These are phyloP conservation scores for Capsicum baccatum DNA, from an alignment of 257 asterid species.

Conservation along the genomic window DNA sequence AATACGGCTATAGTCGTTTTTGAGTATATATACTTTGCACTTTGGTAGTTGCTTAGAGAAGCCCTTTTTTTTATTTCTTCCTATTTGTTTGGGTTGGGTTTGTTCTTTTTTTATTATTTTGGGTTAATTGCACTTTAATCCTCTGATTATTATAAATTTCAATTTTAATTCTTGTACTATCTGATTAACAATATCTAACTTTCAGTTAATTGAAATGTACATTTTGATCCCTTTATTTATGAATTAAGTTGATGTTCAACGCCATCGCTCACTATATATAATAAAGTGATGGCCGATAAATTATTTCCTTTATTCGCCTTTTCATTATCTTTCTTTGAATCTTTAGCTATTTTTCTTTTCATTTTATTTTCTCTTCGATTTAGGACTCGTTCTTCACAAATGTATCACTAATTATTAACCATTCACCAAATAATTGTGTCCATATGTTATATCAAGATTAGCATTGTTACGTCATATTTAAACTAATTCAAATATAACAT, in stretches of 20 bases:
- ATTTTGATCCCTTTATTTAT: background rate
- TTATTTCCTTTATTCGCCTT: too few relatives aligned
- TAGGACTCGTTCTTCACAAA: background rate
- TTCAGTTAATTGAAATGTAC: background rate
- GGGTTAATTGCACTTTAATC: background rate
- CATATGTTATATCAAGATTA: too few relatives aligned
- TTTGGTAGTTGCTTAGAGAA: slow-evolving; percentile 29
- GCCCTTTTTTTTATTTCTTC: background rate
- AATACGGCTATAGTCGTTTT: background rate
- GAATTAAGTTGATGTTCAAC: background rate
- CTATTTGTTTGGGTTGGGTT: slow-evolving; percentile 12
- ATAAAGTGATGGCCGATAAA: too few relatives aligned
- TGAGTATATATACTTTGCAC: slow-evolving; percentile 27
- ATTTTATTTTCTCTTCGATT: too few relatives aligned
- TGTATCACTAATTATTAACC: background rate
- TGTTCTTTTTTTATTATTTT: background rate
- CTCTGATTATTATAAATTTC: background rate
- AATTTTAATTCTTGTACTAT: background rate
- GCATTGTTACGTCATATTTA: background rate
- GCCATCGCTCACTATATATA: too few relatives aligned
- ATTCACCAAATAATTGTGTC: too few relatives aligned
- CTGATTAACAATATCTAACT: background rate
- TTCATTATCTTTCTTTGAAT: too few relatives aligned
- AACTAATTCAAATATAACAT: background rate
- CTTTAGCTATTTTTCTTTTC: too few relatives aligned